Evolutionary conservation across 2,329 filamentous ascomycete species (phyloP).

Genomic region (Colletotrichum musae): DNA sequence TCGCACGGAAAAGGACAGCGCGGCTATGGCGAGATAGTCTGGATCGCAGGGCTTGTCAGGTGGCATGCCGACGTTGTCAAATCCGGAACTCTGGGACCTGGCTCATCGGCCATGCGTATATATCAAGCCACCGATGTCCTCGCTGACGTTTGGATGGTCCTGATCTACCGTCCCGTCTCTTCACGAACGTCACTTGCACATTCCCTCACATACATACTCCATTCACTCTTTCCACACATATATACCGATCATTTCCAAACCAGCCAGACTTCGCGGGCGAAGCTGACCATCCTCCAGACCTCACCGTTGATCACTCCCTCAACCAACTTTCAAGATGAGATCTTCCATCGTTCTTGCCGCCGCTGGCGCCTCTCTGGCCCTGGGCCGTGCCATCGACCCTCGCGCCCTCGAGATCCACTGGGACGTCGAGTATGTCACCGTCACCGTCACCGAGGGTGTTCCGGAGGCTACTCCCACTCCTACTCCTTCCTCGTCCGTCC

Average conservation of each 20-base stretch:
- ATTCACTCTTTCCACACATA: constrained; percentile 10
- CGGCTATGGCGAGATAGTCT: neutral
- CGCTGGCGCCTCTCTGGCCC: constrained; percentile 61
- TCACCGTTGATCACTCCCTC: constrained; percentile 23
- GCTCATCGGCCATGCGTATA: neutral
- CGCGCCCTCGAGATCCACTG: constrained; percentile 57
- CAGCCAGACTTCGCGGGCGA: constrained; percentile 38
- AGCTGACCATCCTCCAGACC: constrained; percentile 41
- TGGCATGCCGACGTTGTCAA: constrained; percentile 1
- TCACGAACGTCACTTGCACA: constrained; percentile 11
- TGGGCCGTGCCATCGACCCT: constrained; percentile 60
- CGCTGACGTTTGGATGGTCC: neutral
- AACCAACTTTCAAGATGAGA: constrained; percentile 61
- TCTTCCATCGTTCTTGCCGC: constrained; percentile 61
- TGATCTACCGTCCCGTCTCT: constrained; percentile 2
- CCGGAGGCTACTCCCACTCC: constrained; percentile 41
- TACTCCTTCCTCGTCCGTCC: constrained; percentile 44
- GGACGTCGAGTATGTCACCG: constrained; percentile 59
- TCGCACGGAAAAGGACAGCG: constrained; percentile 16
- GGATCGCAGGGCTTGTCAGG: constrained; percentile 9
- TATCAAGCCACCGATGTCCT: constrained; percentile 20
- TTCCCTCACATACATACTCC: neutral
- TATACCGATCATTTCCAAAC: neutral
- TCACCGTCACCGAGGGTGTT: constrained; percentile 59
- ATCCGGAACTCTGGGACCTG: neutral